Conservation (phyloP, 345 rosid species). For the Conringia planisiliqua region DNA sequence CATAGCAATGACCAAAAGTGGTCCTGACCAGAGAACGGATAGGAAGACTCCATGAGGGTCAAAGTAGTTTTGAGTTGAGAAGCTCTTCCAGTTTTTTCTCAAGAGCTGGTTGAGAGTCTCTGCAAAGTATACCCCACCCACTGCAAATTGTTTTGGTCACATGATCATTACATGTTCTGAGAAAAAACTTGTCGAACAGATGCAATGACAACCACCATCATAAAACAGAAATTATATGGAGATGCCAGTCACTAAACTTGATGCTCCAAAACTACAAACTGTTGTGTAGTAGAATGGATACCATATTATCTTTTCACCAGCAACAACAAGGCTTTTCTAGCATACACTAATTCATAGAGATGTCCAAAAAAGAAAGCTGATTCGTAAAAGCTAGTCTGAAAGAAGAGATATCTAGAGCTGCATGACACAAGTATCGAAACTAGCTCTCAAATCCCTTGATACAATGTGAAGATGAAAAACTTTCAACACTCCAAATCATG, state of each 20-base stretch:
- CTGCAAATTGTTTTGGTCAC: constrained; percentile 34
- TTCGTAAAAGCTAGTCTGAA: background rate
- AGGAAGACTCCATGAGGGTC: constrained; percentile 80
- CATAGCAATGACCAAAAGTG: constrained; percentile 76
- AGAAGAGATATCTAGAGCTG: background rate
- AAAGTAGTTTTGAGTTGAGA: constrained; percentile 87
- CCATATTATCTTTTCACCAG: background rate
- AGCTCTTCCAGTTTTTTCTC: constrained; percentile 69
- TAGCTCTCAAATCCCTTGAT: background rate
- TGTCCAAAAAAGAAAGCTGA: background rate
- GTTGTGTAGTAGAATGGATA: background rate
- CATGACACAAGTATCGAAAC: background rate
- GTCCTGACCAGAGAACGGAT: constrained; percentile 92
- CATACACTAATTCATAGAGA: background rate
- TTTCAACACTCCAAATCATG: background rate
- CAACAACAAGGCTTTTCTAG: background rate
- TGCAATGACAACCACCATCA: background rate
- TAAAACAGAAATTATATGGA: background rate
- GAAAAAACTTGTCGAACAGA: background rate
- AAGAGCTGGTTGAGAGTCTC: constrained; percentile 69
- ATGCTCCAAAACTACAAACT: background rate
- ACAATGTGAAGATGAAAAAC: background rate
- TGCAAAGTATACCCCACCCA: constrained; percentile 87
- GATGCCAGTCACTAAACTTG: background rate
- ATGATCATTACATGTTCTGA: background rate